phyloP scores from a whole-genome alignment of 2,329 filamentous ascomycete species.

The Cyanodermella asteris region DNA sequence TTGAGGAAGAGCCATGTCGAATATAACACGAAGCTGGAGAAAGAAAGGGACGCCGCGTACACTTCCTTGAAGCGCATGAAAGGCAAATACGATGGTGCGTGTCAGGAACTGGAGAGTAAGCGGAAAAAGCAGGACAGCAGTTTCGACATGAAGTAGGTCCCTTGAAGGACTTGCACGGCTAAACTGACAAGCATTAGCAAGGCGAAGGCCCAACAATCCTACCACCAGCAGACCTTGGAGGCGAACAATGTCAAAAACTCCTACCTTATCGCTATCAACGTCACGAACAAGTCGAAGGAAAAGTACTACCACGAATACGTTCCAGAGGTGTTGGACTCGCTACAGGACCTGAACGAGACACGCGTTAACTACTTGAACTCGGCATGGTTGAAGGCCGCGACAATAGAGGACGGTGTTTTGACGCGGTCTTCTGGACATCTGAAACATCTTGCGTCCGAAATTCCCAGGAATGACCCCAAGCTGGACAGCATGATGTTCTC shows the following conservation, averaged over 20 bases:
- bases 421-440: conserved; percentile 51
- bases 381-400: conserved; percentile 61
- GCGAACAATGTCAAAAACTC: conserved; percentile 98
- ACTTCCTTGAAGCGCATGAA: conserved; percentile 76
- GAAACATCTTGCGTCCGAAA: conserved; percentile 53
- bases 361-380: conserved; percentile 64
- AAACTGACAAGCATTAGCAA: no score
- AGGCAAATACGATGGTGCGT: conserved; percentile 75
- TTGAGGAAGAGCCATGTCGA: conserved; percentile 78
- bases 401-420: conserved; percentile 61
- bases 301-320: conserved; percentile 95
- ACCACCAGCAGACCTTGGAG: conserved; percentile 76
- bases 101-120: conserved; percentile 82
- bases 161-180: no score
- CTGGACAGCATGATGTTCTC: conserved; percentile 98
- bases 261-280: conserved; percentile 90
- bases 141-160: conserved; percentile 49
- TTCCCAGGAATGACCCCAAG: conserved; percentile 66
- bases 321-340: conserved; percentile 74
- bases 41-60: conserved; percentile 69
- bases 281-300: conserved; percentile 94
- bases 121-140: conserved; percentile 87
- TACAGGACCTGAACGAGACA: conserved; percentile 87
- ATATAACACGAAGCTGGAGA: conserved; percentile 70
- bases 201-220: conserved; percentile 70